Percentiles rank a stretch among this genome's conserved stretches.
phyloP scores from a whole-genome alignment of 73 alveolate genomes.

The Stentor roeselii region DNA sequence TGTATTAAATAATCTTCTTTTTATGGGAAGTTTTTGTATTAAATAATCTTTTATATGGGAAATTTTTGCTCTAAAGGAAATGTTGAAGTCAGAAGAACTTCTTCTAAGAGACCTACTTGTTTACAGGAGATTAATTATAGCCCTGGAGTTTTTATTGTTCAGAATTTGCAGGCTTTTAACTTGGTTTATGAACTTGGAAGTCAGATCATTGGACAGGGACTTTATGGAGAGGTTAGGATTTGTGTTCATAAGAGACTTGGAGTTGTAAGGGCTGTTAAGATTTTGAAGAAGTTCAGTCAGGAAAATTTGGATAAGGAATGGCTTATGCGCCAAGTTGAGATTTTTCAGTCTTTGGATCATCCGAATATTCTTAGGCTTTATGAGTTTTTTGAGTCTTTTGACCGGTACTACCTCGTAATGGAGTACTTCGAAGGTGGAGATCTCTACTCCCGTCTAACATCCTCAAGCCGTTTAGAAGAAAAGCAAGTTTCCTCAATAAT shows the following conservation, averaged over 20 bases:
- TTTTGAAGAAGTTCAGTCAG: conserved; percentile 1
- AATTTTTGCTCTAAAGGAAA: not conserved
- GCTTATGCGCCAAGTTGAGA: conserved; percentile 17
- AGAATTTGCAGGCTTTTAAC: not conserved
- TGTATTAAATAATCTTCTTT: too few relatives aligned
- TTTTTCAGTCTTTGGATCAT: conserved; percentile 44
- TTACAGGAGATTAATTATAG: not conserved
- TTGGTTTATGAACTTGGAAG: not conserved
- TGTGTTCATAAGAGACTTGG: conserved; percentile 1
- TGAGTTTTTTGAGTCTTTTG: conserved; percentile 51
- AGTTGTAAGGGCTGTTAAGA: conserved; percentile 11
- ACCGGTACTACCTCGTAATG: conserved; percentile 43
- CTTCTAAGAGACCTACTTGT: not conserved
- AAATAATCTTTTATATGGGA: too few relatives aligned
- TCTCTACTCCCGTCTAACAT: conserved; percentile 40
- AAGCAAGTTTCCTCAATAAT: conserved; percentile 57
- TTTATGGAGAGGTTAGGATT: conserved; percentile 12
- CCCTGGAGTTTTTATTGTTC: not conserved
- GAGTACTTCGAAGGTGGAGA: conserved; percentile 67
- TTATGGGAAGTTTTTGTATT: too few relatives aligned
- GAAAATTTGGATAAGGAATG: not conserved
- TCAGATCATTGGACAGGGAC: conserved; percentile 23
- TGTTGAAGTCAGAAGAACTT: not conserved
- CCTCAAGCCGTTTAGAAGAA: conserved; percentile 45
- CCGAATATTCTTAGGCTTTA: conserved; percentile 50